phyloP scores from a whole-genome alignment of 768 basidiomycete genomes.

The Termitomyces sp. region DNA sequence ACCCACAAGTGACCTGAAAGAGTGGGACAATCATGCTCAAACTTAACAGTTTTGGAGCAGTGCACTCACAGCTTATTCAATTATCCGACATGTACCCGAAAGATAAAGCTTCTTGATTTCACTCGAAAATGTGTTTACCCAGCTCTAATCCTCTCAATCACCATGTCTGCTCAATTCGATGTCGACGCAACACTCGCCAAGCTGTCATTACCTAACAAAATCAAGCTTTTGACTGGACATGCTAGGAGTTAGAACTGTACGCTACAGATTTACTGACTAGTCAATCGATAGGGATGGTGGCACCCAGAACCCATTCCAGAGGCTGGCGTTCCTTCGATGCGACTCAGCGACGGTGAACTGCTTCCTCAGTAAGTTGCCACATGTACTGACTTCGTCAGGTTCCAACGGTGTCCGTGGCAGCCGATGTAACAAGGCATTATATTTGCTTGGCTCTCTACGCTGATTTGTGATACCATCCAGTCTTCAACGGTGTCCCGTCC shows the following conservation, averaged over 20 bases:
- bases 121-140: not conserved
- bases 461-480: conserved; percentile 23
- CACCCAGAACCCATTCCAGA: conserved; percentile 38
- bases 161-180: conserved; percentile 26
- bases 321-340: conserved; percentile 34
- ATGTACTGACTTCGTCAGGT: conserved; percentile 20
- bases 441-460: conserved; percentile 30
- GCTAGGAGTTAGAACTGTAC: conserved; percentile 18
- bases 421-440: conserved; percentile 29
- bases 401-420: conserved; percentile 48
- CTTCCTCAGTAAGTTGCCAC: not conserved
- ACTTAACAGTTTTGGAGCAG: not conserved
- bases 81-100: conserved; percentile 20
- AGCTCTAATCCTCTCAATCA: not conserved
- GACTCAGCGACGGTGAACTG: conserved; percentile 41
- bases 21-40: not conserved
- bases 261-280: not conserved
- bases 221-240: conserved; percentile 38
- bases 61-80: not conserved
- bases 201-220: conserved; percentile 33
- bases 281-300: conserved; percentile 38
- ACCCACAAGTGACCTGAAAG: not conserved
- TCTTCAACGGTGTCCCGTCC: conserved; percentile 52
- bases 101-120: conserved; percentile 7
- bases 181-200: conserved; percentile 32